Evolutionary conservation across 495 filamentous ascomycete genomes (phyloP), one percentile per base, ranked within the genome.

Genomic region (Delitschia confertaspora): DNA sequence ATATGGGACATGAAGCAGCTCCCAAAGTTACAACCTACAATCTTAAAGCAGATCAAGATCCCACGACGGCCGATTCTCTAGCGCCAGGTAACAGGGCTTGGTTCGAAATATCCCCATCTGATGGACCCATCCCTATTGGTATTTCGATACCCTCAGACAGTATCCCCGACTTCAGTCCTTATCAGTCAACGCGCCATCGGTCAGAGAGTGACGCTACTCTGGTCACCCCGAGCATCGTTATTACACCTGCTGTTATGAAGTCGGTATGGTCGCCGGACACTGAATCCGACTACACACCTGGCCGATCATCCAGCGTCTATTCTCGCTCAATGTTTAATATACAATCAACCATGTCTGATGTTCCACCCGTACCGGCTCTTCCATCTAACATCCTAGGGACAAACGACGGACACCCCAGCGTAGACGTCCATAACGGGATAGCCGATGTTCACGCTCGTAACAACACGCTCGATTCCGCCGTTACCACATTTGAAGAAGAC

Each of bases 81-180:
- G 39, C 42, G 5, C 33, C 53, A 27, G 42, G 33, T 8, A 43
- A 17, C 27, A 38, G 32, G 17, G 25, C 33, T 10, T 56, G 47
- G 33, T 24, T 37, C 14, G 82, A 80, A 27, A 63, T 94, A 2
- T 89, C 85, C 4, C 86, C 86, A 0, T 78, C 70, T 4, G 80
- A 85, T 52, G 65, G 82, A 19, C 74, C 82, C 10, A 86, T 94
- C 30, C 69, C 84, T 51, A 93, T 94, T 45, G 87, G 85, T 0
- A 73, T 93, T 6, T 73, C 72, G 3, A 73, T 91, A 22, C 80
- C 83, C 8, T 70, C 70, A 5, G 69, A 74, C 22, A 72, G 77
- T 16, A 57, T 80, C 3, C 60, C 69, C 4, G 61, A 69, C 1
- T 69, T 48, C 39, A 46, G 48, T 25, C 40, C 49, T 7, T 57